Evolutionary conservation across 2,329 filamentous ascomycete species (phyloP), one percentile per base, ranked within the genome.

Genomic region (Paecilomyces sp.): DNA sequence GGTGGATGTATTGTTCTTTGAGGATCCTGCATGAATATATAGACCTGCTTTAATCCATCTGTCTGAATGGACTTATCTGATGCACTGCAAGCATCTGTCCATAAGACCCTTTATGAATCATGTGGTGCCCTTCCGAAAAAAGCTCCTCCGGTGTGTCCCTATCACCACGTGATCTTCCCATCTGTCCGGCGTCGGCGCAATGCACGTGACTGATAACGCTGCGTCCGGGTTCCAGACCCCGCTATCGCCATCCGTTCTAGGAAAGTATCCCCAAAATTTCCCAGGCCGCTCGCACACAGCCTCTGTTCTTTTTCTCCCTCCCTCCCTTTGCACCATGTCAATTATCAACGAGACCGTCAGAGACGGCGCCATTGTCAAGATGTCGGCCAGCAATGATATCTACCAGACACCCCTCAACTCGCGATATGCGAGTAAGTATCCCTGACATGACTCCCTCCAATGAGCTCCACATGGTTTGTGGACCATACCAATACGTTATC

Each of bases 331-430:
- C 66, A 67, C 64, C 60, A 34, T 47, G 52, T 57, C 36, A 50
- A 54, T 47, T 54, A n/a, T 22, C 41, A 18, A 47, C 41, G n/a
- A 47, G 13, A 47, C n/a, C n/a, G 41, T 47, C 51, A 12, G 18
- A 25, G 51, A 25, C 22, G 51, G 51, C 22, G 24, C 28, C 9
- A 30, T 58, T 58, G 65, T 56, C 67, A 71, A 55, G 57, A 76
- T 76, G 74, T 70, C 74, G 62, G 62, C 72, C 57, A 74, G 65
- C 65, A 79, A 79, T 72, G 83, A 86, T 70, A 77, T 77, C 58
- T 86, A 88, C 72, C 82, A 88, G 77, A 91, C 88, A 52, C 84
- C 88, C 34, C 79, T 92, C 66, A 86, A 84, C 65, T 82, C 82
- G 66, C 85, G 91, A 67, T 94, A 94, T 80, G 87, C 86, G 76